A percentile compares a stretch with the other conserved stretches of the same genome.
Conservation (phyloP, 441 rosid species). For the Manihot esculenta region DNA sequence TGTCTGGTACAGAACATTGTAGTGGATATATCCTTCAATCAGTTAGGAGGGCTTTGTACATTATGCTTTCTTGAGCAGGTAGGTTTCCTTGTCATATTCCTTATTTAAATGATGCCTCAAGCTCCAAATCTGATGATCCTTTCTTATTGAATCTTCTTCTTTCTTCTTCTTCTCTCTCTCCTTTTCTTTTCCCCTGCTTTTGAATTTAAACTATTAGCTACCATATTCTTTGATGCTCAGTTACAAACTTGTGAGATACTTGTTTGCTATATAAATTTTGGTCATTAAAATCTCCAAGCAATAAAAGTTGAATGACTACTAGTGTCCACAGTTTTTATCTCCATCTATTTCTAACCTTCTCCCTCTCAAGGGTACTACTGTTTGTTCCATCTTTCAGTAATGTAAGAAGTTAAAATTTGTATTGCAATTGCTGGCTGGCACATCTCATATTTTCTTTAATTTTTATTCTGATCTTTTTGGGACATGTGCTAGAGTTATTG, state of each 20-base stretch:
- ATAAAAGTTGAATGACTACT: background rate
- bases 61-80: constrained; percentile 93
- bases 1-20: constrained; percentile 84
- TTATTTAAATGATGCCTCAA: background rate
- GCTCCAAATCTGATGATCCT: background rate
- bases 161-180: too few relatives aligned
- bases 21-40: constrained; percentile 92
- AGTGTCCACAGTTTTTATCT: background rate
- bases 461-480: background rate
- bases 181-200: too few relatives aligned
- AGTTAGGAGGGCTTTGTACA: constrained; percentile 84
- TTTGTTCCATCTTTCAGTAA: background rate
- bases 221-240: background rate
- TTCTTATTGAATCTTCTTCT: background rate
- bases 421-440: background rate
- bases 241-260: background rate
- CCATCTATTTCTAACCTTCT: background rate
- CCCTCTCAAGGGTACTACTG: background rate
- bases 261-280: background rate
- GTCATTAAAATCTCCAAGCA: background rate
- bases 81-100: constrained; percentile 9
- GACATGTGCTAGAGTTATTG: too few relatives aligned
- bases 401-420: background rate
- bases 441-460: too few relatives aligned
- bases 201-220: background rate